A percentile compares a stretch with the other conserved stretches of the same genome.
Conservation (phyloP, 2,329 filamentous ascomycete genomes). For the Aspergillus sp. region DNA sequence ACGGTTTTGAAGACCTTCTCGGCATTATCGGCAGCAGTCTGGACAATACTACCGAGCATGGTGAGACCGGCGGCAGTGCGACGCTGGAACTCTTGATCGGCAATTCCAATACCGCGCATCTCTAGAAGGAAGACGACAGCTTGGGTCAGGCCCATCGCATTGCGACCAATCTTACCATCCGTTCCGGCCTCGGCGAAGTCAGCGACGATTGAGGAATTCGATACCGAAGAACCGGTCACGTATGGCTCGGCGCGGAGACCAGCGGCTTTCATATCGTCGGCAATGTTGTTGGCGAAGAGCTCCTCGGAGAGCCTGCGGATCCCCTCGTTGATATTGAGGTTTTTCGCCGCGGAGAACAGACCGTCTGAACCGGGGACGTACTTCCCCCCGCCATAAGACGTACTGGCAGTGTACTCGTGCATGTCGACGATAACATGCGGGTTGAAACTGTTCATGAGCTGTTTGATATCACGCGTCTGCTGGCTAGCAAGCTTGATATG, state of each 20-base stretch:
- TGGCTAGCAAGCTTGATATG: conserved; percentile 7
- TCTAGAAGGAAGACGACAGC: conserved; percentile 4
- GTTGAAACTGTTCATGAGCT: conserved; percentile 1
- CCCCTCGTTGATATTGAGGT: conserved; percentile 6
- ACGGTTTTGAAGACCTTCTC: background rate
- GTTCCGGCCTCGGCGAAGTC: conserved; percentile 10
- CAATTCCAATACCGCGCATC: conserved; percentile 7
- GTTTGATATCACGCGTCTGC: conserved; percentile 7
- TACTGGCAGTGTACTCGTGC: conserved; percentile 2
- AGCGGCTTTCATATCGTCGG: conserved; percentile 1
- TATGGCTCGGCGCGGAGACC: conserved; percentile 7
- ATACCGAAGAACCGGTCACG: conserved; percentile 2
- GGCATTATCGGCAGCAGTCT: conserved; percentile 5
- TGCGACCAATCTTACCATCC: conserved; percentile 4
- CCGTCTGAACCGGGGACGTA: conserved; percentile 5
- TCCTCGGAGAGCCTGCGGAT: conserved; percentile 6
- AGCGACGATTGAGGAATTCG: background rate
- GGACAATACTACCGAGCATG: conserved; percentile 5
- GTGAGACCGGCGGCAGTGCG: conserved; percentile 2
- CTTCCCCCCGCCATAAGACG: background rate
- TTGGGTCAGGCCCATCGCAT: conserved; percentile 8
- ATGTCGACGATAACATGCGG: conserved; percentile 6
- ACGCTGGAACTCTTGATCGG: conserved; percentile 6
- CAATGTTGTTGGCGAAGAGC: conserved; percentile 6
- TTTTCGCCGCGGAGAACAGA: conserved; percentile 7